A percentile compares a stretch with the other conserved stretches of the same genome.
Evolutionary conservation across 2,329 filamentous ascomycete species (phyloP).

Genomic region (Paramyrothecium roridum): DNA sequence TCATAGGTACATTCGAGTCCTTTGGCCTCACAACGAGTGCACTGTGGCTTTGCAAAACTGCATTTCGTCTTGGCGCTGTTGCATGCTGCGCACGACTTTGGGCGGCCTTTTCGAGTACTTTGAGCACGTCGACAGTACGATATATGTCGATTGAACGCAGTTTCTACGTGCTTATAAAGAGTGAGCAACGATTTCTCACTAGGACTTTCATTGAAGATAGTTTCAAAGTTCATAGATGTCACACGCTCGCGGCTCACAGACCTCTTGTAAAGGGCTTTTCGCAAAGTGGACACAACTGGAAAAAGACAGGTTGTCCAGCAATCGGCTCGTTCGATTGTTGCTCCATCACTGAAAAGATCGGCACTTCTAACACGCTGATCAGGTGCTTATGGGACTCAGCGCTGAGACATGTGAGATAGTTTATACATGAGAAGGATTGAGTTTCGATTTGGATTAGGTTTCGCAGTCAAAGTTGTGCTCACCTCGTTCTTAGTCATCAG

Average conservation of each 20-base stretch:
- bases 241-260: not conserved
- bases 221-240: no score
- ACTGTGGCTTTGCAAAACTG: constrained; percentile 14
- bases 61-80: constrained; percentile 18
- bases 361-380: no score
- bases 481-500: no score
- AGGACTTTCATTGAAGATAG: no score
- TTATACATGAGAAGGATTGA: no score
- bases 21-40: constrained; percentile 12
- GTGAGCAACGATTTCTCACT: not conserved
- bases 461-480: no score
- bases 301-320: not conserved
- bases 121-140: constrained; percentile 20
- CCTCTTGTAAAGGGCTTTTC: constrained; percentile 15
- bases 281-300: constrained; percentile 13
- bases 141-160: constrained; percentile 18
- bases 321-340: not conserved
- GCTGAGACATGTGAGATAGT: no score
- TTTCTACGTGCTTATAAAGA: constrained; percentile 8
- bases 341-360: not conserved
- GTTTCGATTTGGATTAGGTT: no score
- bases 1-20: constrained; percentile 11
- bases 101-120: constrained; percentile 16
- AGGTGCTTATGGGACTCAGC: no score
- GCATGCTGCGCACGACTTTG: constrained; percentile 16